phyloP scores from a whole-genome alignment of 2,329 filamentous ascomycete genomes.

The Penicillium sp. region DNA sequence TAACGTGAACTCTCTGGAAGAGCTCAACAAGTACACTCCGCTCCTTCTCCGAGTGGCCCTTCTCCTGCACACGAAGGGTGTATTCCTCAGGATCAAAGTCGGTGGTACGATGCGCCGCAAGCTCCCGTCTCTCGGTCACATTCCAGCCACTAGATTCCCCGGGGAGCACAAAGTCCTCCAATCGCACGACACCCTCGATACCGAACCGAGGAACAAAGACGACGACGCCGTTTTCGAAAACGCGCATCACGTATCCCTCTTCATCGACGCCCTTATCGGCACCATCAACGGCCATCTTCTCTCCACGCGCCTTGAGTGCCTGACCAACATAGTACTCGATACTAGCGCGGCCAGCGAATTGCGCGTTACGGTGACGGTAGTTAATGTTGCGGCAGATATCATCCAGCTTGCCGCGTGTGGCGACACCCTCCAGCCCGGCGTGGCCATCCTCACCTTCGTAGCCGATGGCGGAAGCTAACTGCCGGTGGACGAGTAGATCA shows the following conservation, averaged over 20 bases:
- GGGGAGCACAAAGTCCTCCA: conserved; percentile 75
- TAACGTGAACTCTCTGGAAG: conserved; percentile 88
- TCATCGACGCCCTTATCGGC: conserved; percentile 61
- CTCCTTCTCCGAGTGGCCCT: conserved; percentile 42
- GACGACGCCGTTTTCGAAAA: conserved; percentile 96
- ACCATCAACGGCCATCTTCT: conserved; percentile 39
- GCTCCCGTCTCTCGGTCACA: conserved; percentile 33
- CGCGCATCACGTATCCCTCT: conserved; percentile 93
- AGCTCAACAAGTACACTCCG: conserved; percentile 65
- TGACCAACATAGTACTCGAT: conserved; percentile 99
- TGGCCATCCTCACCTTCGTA: conserved; percentile 61
- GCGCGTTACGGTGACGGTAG: conserved; percentile 91
- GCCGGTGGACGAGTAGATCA: conserved; percentile 90
- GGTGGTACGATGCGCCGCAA: conserved; percentile 61
- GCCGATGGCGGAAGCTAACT: conserved; percentile 91
- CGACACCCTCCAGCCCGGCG: conserved; percentile 77
- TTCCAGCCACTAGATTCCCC: conserved; percentile 48
- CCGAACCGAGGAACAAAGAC: conserved; percentile 95
- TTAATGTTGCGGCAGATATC: conserved; percentile 98
- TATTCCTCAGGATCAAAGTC: conserved; percentile 86
- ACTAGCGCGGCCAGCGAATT: conserved; percentile 88
- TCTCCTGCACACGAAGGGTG: conserved; percentile 61
- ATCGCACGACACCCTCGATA: conserved; percentile 85
- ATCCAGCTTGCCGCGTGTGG: conserved; percentile 81
- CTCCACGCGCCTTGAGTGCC: conserved; percentile 73